These are phyloP conservation scores for Coemansia sp. DNA, from an alignment of 192 early-diverging fungal genomes.

Conservation along the genomic window DNA sequence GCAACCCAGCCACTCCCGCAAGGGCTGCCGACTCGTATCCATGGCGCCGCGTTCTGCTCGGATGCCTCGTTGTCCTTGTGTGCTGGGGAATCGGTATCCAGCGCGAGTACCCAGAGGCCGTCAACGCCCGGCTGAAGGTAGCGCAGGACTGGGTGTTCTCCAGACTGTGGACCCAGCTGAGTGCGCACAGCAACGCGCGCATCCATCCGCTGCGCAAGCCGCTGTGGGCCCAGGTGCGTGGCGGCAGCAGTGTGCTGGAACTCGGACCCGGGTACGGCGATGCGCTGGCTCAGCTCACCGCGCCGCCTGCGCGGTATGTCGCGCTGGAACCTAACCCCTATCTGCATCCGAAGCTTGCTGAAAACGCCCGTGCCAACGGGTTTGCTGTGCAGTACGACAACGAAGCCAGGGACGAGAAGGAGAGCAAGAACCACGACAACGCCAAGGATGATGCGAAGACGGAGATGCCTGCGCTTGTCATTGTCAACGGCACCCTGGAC, in stretches of 20 bases:
- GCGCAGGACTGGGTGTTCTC: slow-evolving; percentile 36
- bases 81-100: slow-evolving; percentile 28
- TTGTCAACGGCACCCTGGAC: slow-evolving; percentile 49
- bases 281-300: slow-evolving; percentile 13
- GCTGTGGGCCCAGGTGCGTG: slow-evolving; percentile 35
- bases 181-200: slow-evolving; percentile 8
- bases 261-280: slow-evolving; percentile 41
- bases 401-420: slow-evolving; percentile 12
- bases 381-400: slow-evolving; percentile 31
- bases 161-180: slow-evolving; percentile 27
- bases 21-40: slow-evolving; percentile 21
- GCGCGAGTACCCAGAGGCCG: slow-evolving; percentile 18
- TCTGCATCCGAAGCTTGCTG: slow-evolving; percentile 19
- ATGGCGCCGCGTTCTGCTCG: slow-evolving; percentile 28
- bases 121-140: slow-evolving; percentile 6
- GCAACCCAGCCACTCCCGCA: not conserved
- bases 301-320: slow-evolving; percentile 5
- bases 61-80: slow-evolving; percentile 16
- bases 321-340: slow-evolving; percentile 35
- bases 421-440: not conserved
- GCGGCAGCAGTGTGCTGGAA: slow-evolving; percentile 27
- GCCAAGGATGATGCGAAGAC: not conserved
- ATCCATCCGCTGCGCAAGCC: slow-evolving; percentile 15
- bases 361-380: slow-evolving; percentile 18
- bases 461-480: slow-evolving; percentile 14